Evolutionary conservation across 2,329 filamentous ascomycete genomes (phyloP).

Genomic region (Cordyceps tenuipes): DNA sequence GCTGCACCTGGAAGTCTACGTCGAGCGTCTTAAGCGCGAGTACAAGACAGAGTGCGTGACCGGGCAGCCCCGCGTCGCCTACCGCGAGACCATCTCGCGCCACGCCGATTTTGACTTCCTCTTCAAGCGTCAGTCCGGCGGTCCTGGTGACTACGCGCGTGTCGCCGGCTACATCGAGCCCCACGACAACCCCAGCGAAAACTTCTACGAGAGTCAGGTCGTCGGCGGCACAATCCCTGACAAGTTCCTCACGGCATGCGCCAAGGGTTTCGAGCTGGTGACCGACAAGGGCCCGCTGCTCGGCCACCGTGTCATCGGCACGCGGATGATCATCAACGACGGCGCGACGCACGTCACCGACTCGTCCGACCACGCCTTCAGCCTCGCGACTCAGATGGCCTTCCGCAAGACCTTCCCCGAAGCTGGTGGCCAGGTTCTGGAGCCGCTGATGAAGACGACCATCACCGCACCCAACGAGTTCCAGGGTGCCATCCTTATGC

Average conservation of each 20-base stretch:
- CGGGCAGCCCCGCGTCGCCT: conserved; percentile 94
- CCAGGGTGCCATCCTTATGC: conserved; percentile 88
- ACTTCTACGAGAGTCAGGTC: conserved; percentile 80
- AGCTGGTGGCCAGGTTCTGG: conserved; percentile 74
- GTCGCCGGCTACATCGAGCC: conserved; percentile 91
- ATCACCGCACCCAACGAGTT: conserved; percentile 96
- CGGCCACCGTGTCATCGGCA: conserved; percentile 85
- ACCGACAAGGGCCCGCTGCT: conserved; percentile 84
- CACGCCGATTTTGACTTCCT: conserved; percentile 83
- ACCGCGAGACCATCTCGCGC: conserved; percentile 84
- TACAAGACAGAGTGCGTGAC: conserved; percentile 94
- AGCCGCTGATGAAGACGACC: conserved; percentile 97
- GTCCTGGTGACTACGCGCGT: conserved; percentile 89
- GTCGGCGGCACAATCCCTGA: conserved; percentile 86
- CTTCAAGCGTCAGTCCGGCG: conserved; percentile 90
- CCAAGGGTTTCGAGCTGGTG: conserved; percentile 82
- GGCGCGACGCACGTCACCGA: conserved; percentile 96
- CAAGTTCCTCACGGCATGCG: conserved; percentile 90
- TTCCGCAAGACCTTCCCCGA: conserved; percentile 89
- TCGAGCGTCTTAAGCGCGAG: conserved; percentile 92
- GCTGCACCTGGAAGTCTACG: conserved; percentile 91
- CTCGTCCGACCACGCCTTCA: conserved; percentile 95
- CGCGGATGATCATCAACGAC: conserved; percentile 87
- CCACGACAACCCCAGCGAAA: conserved; percentile 60
- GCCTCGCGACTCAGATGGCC: conserved; percentile 86